Evolutionary conservation across 805 yeast species (phyloP), one percentile per base, ranked within the genome.

Genomic region (Jamesozyma jinghongensis): DNA sequence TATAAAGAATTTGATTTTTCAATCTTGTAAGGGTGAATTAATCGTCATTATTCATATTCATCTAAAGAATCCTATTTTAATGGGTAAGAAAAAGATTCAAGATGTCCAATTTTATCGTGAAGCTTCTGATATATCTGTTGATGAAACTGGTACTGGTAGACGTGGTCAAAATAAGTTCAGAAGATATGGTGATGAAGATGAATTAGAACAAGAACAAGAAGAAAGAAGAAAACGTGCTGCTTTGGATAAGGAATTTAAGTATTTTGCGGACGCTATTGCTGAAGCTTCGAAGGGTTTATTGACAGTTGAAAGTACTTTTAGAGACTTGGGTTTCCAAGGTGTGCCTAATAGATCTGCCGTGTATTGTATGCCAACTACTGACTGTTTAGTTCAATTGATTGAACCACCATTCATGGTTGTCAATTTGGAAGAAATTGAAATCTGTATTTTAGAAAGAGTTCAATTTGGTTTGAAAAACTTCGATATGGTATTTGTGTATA

Each of bases 141-240:
- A 92, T 64, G 98, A 92, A 65, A 92, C 98, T 16, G 95, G 97
- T 49, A 88, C 86, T 45, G 81, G 95, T 47, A 81, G 85, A 67
- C 79, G 97, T 63, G 75, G 74, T 49, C 81, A 81, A 62, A 55
- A 51, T 45, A 70, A 81, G 50, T 75, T 75, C 50, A 69, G 92
- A 59, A 67, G 92, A 56, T 92, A 92, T 59, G 98, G 98, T 36
- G 98, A 92, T 61, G 98, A 92, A 63, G 98, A 92, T 63, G 98
- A 92, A 66, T 70, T 92, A 49, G 97, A 92, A 65, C 97, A 90
- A 65, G 98, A 92, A 67, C 97, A 90, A 66, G 97, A 92, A 63
- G 98, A 92, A 67, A 80, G 97, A 68, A 75, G 90, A 63, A 76
- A 96, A 65, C 84, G 94, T 54, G 83, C 85, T 19, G 75, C 85